Evolutionary conservation across 75 land plant genomes (phyloP).

Genomic region (Cupressus sempervirens): DNA sequence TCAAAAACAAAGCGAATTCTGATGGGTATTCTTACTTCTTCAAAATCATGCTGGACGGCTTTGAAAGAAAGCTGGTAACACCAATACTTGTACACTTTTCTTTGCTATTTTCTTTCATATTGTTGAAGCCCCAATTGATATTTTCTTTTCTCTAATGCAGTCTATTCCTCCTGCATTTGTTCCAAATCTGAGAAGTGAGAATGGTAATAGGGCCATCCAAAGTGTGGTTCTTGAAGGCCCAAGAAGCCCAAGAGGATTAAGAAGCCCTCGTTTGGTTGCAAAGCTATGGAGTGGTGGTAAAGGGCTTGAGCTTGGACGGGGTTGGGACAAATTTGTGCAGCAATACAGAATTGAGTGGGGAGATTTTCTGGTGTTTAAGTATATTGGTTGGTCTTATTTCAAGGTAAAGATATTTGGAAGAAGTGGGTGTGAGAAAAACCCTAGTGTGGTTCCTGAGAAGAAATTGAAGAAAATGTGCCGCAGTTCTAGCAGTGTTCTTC

Average conservation of each 20-base stretch:
- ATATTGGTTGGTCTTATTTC: neutral
- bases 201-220: neutral
- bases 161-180: too few relatives aligned
- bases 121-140: neutral
- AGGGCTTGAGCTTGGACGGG: neutral
- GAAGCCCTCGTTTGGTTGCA: neutral
- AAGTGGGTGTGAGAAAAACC: neutral
- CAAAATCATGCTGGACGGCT: neutral
- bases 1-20: neutral
- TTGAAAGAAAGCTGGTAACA: neutral
- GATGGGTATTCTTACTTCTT: neutral
- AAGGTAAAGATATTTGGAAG: neutral
- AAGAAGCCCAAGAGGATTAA: neutral
- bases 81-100: neutral
- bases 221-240: neutral
- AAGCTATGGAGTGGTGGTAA: neutral
- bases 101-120: neutral
- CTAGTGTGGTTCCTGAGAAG: neutral
- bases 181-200: neutral
- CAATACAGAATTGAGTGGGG: neutral
- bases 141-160: neutral
- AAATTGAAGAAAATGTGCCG: neutral
- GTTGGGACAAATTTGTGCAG: neutral
- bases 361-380: constrained; percentile 7
- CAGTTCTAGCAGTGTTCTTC: too few relatives aligned